A percentile compares a stretch with the other conserved stretches of the same genome.
These are phyloP conservation scores for Boletus hoseneyae DNA, from an alignment of 1,284 basidiomycete genomes.

Conservation along the genomic window DNA sequence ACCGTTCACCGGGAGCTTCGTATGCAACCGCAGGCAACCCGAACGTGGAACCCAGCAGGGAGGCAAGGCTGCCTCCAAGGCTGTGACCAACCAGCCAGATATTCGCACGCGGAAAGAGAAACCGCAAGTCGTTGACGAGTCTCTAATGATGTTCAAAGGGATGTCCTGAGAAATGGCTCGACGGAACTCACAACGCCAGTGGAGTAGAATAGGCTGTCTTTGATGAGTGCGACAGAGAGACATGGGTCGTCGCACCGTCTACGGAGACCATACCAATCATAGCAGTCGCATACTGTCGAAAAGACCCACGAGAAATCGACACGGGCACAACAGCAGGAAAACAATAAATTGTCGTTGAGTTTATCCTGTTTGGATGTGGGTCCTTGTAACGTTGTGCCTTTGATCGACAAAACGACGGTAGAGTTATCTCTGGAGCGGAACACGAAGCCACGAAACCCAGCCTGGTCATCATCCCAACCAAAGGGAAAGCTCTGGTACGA, in stretches of 20 bases:
- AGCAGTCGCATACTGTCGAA: slow-evolving; percentile 89
- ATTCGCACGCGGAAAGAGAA: slow-evolving; percentile 79
- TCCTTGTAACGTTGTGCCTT: slow-evolving; percentile 84
- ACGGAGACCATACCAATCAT: slow-evolving; percentile 47
- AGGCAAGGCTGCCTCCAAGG: slow-evolving; percentile 85
- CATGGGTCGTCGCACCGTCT: slow-evolving; percentile 84
- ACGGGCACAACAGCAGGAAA: slow-evolving; percentile 96
- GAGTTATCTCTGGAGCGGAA: slow-evolving; percentile 78
- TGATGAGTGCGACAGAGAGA: slow-evolving; percentile 77
- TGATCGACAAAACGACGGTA: slow-evolving; percentile 89
- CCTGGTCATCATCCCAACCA: slow-evolving; percentile 81
- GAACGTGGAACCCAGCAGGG: slow-evolving; percentile 88
- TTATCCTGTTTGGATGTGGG: slow-evolving; percentile 92
- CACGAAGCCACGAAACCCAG: slow-evolving; percentile 92
- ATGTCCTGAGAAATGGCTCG: not conserved
- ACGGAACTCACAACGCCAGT: slow-evolving; percentile 63
- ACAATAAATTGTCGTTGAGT: slow-evolving; percentile 94
- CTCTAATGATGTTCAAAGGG: slow-evolving; percentile 33
- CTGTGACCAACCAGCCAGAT: slow-evolving; percentile 93
- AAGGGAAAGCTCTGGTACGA: slow-evolving; percentile 73
- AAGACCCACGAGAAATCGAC: slow-evolving; percentile 87
- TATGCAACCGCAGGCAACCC: slow-evolving; percentile 93
- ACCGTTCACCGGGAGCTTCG: slow-evolving; percentile 88
- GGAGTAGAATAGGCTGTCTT: slow-evolving; percentile 91
- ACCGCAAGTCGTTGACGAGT: slow-evolving; percentile 78